phyloP scores from a whole-genome alignment of 805 yeast genomes.

The Komagataella phaffii region DNA sequence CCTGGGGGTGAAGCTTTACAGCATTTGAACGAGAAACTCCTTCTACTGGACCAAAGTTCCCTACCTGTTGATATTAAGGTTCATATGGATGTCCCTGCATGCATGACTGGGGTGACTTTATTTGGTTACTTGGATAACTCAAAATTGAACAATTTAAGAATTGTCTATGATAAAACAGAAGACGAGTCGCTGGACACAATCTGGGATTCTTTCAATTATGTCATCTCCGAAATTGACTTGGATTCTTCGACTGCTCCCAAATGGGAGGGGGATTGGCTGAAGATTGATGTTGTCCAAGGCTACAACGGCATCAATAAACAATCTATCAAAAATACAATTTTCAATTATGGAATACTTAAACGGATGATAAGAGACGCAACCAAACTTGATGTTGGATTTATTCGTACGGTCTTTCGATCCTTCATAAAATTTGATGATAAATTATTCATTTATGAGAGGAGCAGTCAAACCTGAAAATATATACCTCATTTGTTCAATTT shows the following conservation, averaged over 20 bases:
- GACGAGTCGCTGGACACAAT: conserved; percentile 12
- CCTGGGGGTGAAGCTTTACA: conserved; percentile 78
- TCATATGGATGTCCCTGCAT: conserved; percentile 68
- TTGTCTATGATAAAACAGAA: conserved; percentile 73
- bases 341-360: neutral
- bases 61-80: conserved; percentile 22
- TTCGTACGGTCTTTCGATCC: conserved; percentile 51
- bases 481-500: neutral
- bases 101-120: conserved; percentile 78
- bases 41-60: conserved; percentile 6
- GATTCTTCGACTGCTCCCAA: conserved; percentile 11
- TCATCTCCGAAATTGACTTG: conserved; percentile 17
- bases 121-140: conserved; percentile 48
- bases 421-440: conserved; percentile 65
- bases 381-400: conserved; percentile 14
- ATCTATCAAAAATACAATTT: neutral
- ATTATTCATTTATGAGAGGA: conserved; percentile 22
- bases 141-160: conserved; percentile 9
- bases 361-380: conserved; percentile 4
- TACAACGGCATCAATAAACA: conserved; percentile 25
- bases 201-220: conserved; percentile 39
- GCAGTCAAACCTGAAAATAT: neutral
- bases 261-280: conserved; percentile 27
- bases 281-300: conserved; percentile 22
- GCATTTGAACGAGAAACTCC: conserved; percentile 31